Evolutionary conservation across 768 basidiomycete genomes (phyloP), one percentile per base, ranked within the genome.

Genomic region (Kwoniella pini): DNA sequence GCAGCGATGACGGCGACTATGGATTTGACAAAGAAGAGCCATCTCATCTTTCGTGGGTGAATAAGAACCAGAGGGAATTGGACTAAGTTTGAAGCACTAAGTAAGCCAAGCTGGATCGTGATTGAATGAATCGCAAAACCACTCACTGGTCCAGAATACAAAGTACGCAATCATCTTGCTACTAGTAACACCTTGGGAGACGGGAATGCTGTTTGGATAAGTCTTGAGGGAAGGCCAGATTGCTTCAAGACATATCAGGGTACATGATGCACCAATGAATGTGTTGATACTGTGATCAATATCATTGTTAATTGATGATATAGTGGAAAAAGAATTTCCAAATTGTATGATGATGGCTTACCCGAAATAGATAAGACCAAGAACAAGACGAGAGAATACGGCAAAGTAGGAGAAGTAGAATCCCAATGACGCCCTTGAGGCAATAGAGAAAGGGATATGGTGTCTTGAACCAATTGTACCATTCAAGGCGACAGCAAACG

Each of bases 341-440:
- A n/a, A n/a, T n/a, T 36, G 33, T 15, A 15, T 36, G 15, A 0
- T 0, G 26, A 64, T 36, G n/a, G 19, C 72, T 39, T 33, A 72
- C 70, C 71, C 75, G 53, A 67, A 77, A 88, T 90, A 92, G 76
- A 91, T 88, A 83, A 90, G 84, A 36, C 88, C 82, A 22, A 92
- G 83, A 19, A 90, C 79, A 43, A 86, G 83, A 21, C 90, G 84
- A 65, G 88, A 89, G 59, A 91, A 74, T 45, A 93, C 88, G 59
- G 85, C 86, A 76, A 91, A 91, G 79, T 90, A 92, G 72, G 89
- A 88, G 69, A 92, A 84, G 85, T 88, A 92, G 80, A 91, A 92
- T 1, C 91, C 91, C 67, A 92, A 89, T 0, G 88, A 90, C 1
- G 90, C 90, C 15, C 91, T 82, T 67, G 87, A 89, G n/a, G 91